A percentile compares a stretch with the other conserved stretches of the same genome.
phyloP scores from a whole-genome alignment of 225 moss, liverwort and hornwort species.

The Lunularia cruciata region DNA sequence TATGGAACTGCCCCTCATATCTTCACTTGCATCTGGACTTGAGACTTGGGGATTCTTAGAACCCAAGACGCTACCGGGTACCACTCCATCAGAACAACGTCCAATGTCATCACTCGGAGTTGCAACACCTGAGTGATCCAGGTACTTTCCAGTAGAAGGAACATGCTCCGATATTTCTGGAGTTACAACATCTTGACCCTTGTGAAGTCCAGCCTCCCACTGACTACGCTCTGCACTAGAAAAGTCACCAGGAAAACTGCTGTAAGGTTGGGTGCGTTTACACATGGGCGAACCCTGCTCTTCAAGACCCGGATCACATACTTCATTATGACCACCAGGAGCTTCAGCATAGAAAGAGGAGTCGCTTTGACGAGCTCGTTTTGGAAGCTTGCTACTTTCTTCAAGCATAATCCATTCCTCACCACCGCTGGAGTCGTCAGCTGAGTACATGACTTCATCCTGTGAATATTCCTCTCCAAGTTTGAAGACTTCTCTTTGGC shows the following conservation, averaged over 20 bases:
- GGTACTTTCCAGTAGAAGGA: background rate
- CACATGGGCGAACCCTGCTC: background rate
- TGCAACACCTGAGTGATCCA: background rate
- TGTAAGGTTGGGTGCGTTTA: background rate
- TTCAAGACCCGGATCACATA: background rate
- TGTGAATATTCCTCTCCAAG: slow-evolving; percentile 1
- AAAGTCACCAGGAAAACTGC: background rate
- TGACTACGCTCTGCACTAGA: slow-evolving; percentile 7
- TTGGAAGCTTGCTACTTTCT: background rate
- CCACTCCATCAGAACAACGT: background rate
- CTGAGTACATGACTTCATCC: slow-evolving; percentile 36
- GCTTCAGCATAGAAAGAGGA: background rate
- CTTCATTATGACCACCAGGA: background rate
- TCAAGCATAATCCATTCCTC: slow-evolving; percentile 26
- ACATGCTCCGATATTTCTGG: background rate
- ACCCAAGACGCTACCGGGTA: slow-evolving; percentile 1
- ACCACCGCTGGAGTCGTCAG: slow-evolving; percentile 25
- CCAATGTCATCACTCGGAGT: slow-evolving; percentile 18
- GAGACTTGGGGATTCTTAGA: background rate
- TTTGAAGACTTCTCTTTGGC: background rate
- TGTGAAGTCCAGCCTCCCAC: background rate
- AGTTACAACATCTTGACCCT: background rate
- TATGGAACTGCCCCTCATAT: slow-evolving; percentile 9
- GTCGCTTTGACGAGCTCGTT: background rate
- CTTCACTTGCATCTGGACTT: background rate